Percentiles rank a stretch among this genome's conserved stretches.
phyloP scores from a whole-genome alignment of 345 rosid species.

The Citrus cavaleriei region DNA sequence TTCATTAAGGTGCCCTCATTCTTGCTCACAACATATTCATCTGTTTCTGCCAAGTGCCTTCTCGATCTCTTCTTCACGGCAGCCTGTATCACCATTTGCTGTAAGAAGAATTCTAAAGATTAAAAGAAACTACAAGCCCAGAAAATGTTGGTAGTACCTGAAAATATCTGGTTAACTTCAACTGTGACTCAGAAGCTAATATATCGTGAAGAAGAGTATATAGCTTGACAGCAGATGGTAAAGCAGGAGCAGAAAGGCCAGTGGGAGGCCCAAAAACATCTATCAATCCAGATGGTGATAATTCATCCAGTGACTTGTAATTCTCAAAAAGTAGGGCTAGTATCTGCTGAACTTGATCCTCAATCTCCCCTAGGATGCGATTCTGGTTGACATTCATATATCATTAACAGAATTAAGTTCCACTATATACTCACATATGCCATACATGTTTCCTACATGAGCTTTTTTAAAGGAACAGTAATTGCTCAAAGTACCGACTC shows the following conservation, averaged over 20 bases:
- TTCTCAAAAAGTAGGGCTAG: conserved; percentile 75
- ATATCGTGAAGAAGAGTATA: conserved; percentile 83
- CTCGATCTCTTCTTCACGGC: conserved; percentile 84
- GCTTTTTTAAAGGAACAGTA: background rate
- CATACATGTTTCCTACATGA: background rate
- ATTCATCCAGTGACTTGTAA: conserved; percentile 86
- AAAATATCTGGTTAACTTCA: conserved; percentile 71
- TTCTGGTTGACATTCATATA: conserved; percentile 44
- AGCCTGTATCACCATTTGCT: conserved; percentile 41
- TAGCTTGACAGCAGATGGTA: conserved; percentile 84
- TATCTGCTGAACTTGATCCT: conserved; percentile 79
- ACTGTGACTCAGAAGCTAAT: conserved; percentile 80
- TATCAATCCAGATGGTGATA: conserved; percentile 59
- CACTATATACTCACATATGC: background rate
- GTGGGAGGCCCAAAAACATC: conserved; percentile 73
- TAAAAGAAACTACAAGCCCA: background rate
- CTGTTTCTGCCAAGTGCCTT: conserved; percentile 75
- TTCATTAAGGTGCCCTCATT: conserved; percentile 47
- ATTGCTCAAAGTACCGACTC: background rate
- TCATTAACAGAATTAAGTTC: conserved; percentile 7
- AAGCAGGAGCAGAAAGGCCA: conserved; percentile 72
- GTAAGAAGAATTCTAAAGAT: conserved; percentile 1
- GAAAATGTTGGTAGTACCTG: conserved; percentile 49
- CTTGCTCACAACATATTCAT: conserved; percentile 57
- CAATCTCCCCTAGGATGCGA: conserved; percentile 82